Evolutionary conservation across 2,329 filamentous ascomycete species (phyloP).

Genomic region (Aspergillus amoenus): DNA sequence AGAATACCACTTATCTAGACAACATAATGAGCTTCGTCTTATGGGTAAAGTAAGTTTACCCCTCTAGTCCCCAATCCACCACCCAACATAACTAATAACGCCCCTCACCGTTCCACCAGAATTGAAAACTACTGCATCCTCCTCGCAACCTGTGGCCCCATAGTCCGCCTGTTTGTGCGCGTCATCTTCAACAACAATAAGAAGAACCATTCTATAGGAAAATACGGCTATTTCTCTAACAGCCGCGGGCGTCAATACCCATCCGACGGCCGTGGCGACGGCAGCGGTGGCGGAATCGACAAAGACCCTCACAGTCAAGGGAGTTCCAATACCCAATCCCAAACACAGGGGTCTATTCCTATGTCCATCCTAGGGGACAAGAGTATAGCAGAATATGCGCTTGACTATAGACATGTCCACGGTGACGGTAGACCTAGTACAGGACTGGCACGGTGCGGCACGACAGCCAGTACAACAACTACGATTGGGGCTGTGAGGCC

Average conservation of each 20-base stretch:
- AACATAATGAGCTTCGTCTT: conserved; percentile 38
- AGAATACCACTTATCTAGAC: conserved; percentile 7
- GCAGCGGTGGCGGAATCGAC: conserved; percentile 4
- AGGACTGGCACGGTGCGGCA: no score
- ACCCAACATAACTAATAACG: no score
- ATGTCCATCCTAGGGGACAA: conserved; percentile 5
- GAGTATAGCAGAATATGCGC: no score
- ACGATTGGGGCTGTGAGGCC: no score
- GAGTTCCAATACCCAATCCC: background rate
- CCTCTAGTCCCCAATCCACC: background rate
- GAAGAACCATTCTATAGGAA: background rate
- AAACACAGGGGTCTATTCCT: background rate
- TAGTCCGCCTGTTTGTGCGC: conserved; percentile 33
- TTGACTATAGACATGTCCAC: no score
- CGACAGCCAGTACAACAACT: no score
- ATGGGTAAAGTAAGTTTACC: conserved; percentile 36
- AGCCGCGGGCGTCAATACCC: background rate
- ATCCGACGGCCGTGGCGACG: background rate
- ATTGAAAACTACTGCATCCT: conserved; percentile 41
- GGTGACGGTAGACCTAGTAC: no score
- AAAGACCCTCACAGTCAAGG: background rate
- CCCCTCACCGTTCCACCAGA: conserved; percentile 13
- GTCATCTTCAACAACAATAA: conserved; percentile 19
- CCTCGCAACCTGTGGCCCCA: conserved; percentile 35
- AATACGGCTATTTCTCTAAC: conserved; percentile 17